Conservation (phyloP, 768 basidiomycete species). For the Termitomyces sp. region DNA sequence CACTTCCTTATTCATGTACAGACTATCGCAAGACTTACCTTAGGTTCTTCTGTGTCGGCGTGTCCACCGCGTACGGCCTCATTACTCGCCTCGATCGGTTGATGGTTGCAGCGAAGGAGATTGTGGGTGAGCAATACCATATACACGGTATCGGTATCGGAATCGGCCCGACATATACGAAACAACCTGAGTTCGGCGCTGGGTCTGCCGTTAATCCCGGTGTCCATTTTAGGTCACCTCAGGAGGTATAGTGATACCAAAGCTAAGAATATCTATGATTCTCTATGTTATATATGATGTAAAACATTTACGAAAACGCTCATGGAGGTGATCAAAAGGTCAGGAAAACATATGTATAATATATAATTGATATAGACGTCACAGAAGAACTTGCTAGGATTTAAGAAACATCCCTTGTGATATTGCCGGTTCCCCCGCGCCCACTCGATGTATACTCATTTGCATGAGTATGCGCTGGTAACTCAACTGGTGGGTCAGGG, state of each 20-base stretch:
- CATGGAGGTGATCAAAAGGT: no score
- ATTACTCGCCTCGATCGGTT: constrained; percentile 72
- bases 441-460: constrained; percentile 38
- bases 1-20: neutral
- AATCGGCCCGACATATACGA: neutral
- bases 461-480: constrained; percentile 14
- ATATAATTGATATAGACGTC: no score
- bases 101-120: constrained; percentile 80
- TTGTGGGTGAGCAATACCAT: constrained; percentile 85
- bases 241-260: neutral
- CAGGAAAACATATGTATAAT: neutral
- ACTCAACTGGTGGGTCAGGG: constrained; percentile 36
- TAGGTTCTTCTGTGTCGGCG: constrained; percentile 71
- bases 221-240: constrained; percentile 7
- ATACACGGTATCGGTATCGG: constrained; percentile 74
- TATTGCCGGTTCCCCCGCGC: constrained; percentile 64
- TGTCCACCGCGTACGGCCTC: constrained; percentile 65
- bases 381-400: neutral
- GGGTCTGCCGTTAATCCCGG: neutral
- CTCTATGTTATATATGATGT: neutral
- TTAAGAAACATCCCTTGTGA: constrained; percentile 18
- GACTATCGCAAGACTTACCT: neutral
- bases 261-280: neutral
- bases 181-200: constrained; percentile 2
- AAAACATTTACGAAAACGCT: no score